Evolutionary conservation across 345 rosid genomes (phyloP), one percentile per base, ranked within the genome.

Genomic region (Heritiera fomes): DNA sequence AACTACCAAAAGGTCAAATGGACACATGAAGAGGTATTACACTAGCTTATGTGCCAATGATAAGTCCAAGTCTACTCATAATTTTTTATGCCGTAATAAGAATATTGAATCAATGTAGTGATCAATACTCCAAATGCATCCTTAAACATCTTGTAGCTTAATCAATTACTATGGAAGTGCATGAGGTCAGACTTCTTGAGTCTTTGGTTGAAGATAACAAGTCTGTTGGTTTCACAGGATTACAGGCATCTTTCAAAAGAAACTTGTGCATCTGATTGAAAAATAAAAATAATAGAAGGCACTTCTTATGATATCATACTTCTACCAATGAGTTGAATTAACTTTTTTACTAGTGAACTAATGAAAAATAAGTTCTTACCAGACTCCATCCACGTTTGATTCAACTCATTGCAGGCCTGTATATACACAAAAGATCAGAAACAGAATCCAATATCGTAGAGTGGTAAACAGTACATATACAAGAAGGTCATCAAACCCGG

Each of bases 311-410:
- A 62, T 55, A 49, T 55, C 40, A 55, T 70, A 72, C 70, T 69
- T 77, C 34, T 45, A 65, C 58, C 43, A 14, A 59, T 17, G 70
- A 60, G 13, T 74, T 41, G 59, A 73, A 32, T 77, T 47, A 56
- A 78, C 49, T 75, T 15, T 28, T 18, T 30, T 56, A 62, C 52
- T n/a, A 73, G 34, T 55, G 55, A 62, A 73, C 12, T 14, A 10
- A 71, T 11, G 28, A 6, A 71, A 43, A 76, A 12, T 32, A 65
- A 70, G 47, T 63, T 82, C 83, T 73, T 84, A 92, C 98, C 99
- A 77, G 99, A 93, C 84, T 93, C 97, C 99, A 93, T 92, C 99
- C 99, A 95, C 45, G 92, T 89, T 82, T 93, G 98, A 69, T 71
- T 85, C 83, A 96, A 85, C 87, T 96, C 99, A 85, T 92, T 93